These are phyloP conservation scores for Phytophthora lateralis DNA, from an alignment of 352 stramenopile species.

Conservation along the genomic window DNA sequence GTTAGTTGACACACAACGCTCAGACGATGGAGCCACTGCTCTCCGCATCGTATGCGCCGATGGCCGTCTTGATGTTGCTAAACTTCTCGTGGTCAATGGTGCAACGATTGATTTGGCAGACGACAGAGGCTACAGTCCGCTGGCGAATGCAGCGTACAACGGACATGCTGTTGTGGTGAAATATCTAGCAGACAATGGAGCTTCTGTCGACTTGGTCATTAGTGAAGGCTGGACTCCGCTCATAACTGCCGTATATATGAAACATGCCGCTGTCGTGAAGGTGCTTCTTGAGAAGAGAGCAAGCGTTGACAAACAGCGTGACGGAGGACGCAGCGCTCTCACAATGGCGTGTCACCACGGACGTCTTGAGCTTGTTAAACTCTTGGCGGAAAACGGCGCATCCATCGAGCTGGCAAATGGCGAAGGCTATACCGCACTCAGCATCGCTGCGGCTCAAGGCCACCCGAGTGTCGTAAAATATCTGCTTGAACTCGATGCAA, in stretches of 20 bases:
- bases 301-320: background rate
- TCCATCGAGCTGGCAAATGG: background rate
- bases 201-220: background rate
- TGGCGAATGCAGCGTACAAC: background rate
- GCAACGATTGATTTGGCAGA: conserved; percentile 6
- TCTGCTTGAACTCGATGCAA: no score
- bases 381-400: background rate
- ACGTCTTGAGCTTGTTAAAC: background rate
- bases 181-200: background rate
- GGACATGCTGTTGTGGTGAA: conserved; percentile 1
- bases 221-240: background rate
- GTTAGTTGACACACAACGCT: background rate
- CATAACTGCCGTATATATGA: no score
- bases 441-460: no score
- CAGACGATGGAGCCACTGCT: background rate
- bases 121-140: background rate
- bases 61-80: background rate
- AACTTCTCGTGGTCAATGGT: background rate
- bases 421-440: no score
- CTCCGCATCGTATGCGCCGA: background rate
- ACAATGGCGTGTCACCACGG: background rate
- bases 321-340: background rate
- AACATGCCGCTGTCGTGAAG: no score
- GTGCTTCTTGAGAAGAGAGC: conserved; percentile 2
- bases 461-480: no score